Evolutionary conservation across 371 early-diverging fungal species (phyloP), one percentile per base, ranked within the genome.

Genomic region (Mortierella sp.): DNA sequence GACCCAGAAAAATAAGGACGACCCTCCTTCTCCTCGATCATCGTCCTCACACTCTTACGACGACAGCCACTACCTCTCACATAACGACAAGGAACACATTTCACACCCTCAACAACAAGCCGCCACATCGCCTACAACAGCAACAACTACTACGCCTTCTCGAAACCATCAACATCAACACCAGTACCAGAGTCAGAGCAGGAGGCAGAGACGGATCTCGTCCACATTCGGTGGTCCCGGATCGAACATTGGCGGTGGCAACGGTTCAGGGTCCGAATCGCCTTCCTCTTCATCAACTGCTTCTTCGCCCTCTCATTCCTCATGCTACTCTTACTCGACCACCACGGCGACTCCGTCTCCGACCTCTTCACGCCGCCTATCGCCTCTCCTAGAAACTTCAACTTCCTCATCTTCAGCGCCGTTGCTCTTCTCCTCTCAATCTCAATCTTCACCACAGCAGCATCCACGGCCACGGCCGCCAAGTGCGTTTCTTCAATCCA

Each of bases 151-250:
- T n/a, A 54, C 54, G 5, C 21, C 54, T 54, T 19, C 54, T 54
- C 54, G n/a, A 54, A 54, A n/a, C 54, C 24, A 50, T 50, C 61
- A 34, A 31, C 61, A 51, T 19, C 51, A 59, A 28, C 28, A 59
- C 13, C 28, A 46, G 46, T 10, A 46, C 46, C 46, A 50, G 50
- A 46, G 2, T 31, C 31, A 55, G 26, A 43, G 8, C 48, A 64
- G 77, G 34, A 64, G 73, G 37, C 67, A 72, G 19, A 72, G 69
- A 26, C 61, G 83, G 21, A 57, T 83, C 10, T 83, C 83, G 46
- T 43, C 74, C 61, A 83, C 83, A 31, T 83, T 83, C 76, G 83
- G 83, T 54, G 83, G 83, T n/a, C 70, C 77, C 19, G 83, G 83
- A 31, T 79, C 83, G 6, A 46, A 69, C 55, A 37, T 59, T 28